Evolutionary conservation across 148 eudicot species (phyloP), one percentile per base, ranked within the genome.

Genomic region (Suaeda aralocaspica): DNA sequence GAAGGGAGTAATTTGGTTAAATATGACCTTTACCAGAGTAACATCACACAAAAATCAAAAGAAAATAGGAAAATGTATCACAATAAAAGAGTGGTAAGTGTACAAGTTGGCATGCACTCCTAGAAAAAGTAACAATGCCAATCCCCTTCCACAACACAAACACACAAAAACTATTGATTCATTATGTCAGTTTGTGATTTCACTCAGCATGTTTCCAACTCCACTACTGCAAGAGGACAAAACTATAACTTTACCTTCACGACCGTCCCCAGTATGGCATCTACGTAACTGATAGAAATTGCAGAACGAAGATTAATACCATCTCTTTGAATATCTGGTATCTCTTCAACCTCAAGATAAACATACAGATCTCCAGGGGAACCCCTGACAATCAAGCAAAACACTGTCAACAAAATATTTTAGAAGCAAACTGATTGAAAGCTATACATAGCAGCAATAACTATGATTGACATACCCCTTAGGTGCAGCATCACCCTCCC

Each of bases 401-500:
- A n/a, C 39, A 51, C 51, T 60, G 52, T 64, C 62, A 59, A 31
- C n/a, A 18, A 59, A 41, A 18, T 67, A 62, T 44, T 33, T 19
- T 65, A 2, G n/a, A 51, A 66, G 26, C 2, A 14, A 21, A 51
- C 31, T 1, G n/a, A 70, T 22, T 18, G 33, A 39, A 48, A 25
- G 24, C 49, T 31, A 49, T 3, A 33, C 31, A 64, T 1, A 31
- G 71, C n/a, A n/a, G n/a, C n/a, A n/a, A n/a, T n/a, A n/a, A n/a
- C n/a, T 66, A 68, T 36, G 29, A 57, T 72, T 51, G 41, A 60
- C 85, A 72, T 91, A 94, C 99, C 99, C 97, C 76, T 86, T 94
- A 64, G 92, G 93, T 66, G 91, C 99, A 52, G 99, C 99, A 83
- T 94, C 99, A 77, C 99, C 99, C 77, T 94, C 99, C 78, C 99